Conservation (phyloP, 768 basidiomycete genomes). For the Peribolospora kevripleyi region DNA sequence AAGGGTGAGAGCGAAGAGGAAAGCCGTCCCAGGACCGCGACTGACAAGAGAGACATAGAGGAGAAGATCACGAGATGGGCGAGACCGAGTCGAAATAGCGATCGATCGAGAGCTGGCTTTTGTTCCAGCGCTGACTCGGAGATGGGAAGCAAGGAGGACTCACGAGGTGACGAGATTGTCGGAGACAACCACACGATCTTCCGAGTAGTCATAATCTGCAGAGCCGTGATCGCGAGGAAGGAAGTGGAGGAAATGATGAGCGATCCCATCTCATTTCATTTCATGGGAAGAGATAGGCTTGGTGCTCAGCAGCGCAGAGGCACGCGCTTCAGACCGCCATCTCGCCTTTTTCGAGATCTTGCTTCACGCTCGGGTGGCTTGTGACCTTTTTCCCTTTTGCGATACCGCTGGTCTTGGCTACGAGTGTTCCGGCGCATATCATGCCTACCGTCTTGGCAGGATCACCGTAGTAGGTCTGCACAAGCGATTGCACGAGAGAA, state of each 20-base stretch:
- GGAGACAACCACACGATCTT: constrained; percentile 8
- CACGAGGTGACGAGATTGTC: constrained; percentile 7
- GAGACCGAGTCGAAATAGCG: too few species aligned
- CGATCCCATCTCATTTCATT: too few species aligned
- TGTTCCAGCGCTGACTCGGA: neutral
- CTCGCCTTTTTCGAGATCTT: constrained; percentile 7
- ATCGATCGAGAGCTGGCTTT: too few species aligned
- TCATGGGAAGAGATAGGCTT: too few species aligned
- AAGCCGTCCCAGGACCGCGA: constrained; percentile 9
- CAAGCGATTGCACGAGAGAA: constrained; percentile 1
- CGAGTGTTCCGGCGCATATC: constrained; percentile 12
- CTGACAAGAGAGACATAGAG: neutral
- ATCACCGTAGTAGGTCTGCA: neutral
- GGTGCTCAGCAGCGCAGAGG: too few species aligned
- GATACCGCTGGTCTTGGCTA: constrained; percentile 6
- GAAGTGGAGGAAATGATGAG: neutral
- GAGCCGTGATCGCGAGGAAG: neutral
- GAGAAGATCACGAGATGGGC: too few species aligned
- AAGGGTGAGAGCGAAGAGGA: constrained; percentile 5
- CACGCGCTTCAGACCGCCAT: neutral
- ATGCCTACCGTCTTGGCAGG: constrained; percentile 7
- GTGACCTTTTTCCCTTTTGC: constrained; percentile 7
- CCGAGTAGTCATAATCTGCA: constrained; percentile 7
- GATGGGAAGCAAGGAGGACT: neutral
- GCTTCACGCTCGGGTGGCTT: constrained; percentile 8